Base-by-base conservation (phyloP, 208 protist species). In the Trypanosoma brucei region DNA sequence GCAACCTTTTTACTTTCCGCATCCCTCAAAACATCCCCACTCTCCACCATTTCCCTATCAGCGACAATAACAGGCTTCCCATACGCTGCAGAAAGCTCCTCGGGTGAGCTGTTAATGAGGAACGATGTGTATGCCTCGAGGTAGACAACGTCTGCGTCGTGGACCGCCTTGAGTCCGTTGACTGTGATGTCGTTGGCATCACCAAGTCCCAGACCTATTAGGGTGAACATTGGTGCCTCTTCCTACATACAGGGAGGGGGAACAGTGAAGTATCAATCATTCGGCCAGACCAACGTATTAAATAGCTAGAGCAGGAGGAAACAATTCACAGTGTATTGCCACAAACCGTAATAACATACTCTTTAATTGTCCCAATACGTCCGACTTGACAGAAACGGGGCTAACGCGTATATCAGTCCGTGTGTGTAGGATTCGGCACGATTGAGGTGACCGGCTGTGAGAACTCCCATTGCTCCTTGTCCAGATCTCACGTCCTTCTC, bases 71-170 rank as follows among this genome's bases (percentile, higher is more conserved):
- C 83, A 33, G 72, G 51, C 51, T 86, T 92, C 1, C 83, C 95
- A 70, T 98, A 99, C 14, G 92, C 81, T 33, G 50, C 84, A 37
- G 95, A 76, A 51, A 98, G 79, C 48, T 92, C 61, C 22, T 83
- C 72, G 13, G 72, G 75, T 42, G 76, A 91, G 64, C 77, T 86
- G 33, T 88, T 89, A 5, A 91, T 88, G 22, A 99, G 81, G 42
- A 99, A 97, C 2, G 97, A 98, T 5, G 99, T 99, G 83, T 99
- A 99, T 5, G 83, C 77, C 75, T 99, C 99, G 33, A 99, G 84
- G 66, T 95, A 99, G 1, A 99, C 91, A 54, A 83, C 72, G 51
- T 87, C 81, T 42, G 96, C 98, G 33, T 70, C 68, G 51, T 93
- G 81, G 1, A 99, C 92, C 2, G 86, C 83, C 59, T 99, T 87